These are phyloP conservation scores for Cordyceps tenuipes DNA, from an alignment of 2,329 filamentous ascomycete species.

Conservation along the genomic window DNA sequence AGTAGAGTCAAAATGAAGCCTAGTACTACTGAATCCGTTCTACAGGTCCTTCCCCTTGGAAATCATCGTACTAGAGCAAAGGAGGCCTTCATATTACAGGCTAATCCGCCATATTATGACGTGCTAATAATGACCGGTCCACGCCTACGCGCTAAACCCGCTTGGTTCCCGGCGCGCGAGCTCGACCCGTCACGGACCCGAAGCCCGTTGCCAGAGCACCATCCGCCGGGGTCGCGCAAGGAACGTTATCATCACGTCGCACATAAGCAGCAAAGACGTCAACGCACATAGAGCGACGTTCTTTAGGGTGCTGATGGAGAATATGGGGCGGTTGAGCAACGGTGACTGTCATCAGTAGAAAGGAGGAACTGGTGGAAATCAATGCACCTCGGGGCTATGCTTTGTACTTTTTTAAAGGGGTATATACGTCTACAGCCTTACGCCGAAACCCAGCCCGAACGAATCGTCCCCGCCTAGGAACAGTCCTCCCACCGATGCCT, in stretches of 20 bases:
- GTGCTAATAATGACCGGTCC: conserved; percentile 46
- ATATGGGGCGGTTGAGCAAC: conserved; percentile 30
- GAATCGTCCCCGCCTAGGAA: conserved; percentile 48
- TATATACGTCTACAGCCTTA: conserved; percentile 4
- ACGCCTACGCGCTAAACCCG: conserved; percentile 66
- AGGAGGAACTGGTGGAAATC: conserved; percentile 15
- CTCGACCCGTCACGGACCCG: conserved; percentile 72
- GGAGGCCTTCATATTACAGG: too few species aligned
- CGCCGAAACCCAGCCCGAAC: conserved; percentile 37
- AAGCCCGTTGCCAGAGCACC: conserved; percentile 63
- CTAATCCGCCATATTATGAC: neutral
- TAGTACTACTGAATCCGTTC: too few species aligned
- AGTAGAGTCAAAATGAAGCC: too few species aligned
- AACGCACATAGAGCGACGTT: conserved; percentile 32
- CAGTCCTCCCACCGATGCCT: conserved; percentile 25
- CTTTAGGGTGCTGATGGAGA: conserved; percentile 33
- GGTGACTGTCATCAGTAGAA: conserved; percentile 35
- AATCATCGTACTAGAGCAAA: too few species aligned
- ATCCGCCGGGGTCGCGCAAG: conserved; percentile 61
- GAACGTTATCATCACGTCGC: conserved; percentile 58
- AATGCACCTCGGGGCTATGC: too few species aligned
- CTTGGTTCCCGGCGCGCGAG: conserved; percentile 56
- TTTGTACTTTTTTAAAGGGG: too few species aligned
- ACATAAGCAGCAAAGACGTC: conserved; percentile 36
- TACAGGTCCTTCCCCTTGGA: too few species aligned